Conservation (phyloP, 805 yeast species). For the Pichia eremophila region DNA sequence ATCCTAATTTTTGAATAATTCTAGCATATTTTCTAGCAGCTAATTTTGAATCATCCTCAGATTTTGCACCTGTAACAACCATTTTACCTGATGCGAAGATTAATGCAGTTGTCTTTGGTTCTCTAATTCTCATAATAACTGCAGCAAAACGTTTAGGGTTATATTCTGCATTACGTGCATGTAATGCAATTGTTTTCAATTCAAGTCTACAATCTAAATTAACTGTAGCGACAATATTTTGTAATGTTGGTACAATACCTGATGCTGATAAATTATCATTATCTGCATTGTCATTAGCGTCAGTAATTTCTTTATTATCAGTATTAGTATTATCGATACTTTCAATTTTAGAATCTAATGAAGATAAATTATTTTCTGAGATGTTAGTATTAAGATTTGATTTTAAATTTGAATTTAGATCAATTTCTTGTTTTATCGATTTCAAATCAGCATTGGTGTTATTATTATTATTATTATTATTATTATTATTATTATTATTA, state of each 20-base stretch:
- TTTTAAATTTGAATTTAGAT: conserved; percentile 18
- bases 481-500: neutral
- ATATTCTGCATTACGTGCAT: conserved; percentile 98
- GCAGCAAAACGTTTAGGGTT: conserved; percentile 99
- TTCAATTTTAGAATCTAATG: neutral
- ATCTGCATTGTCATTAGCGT: conserved; percentile 12
- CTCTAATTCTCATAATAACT: conserved; percentile 97
- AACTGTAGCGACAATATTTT: conserved; percentile 96
- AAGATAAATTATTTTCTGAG: neutral
- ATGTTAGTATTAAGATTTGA: neutral
- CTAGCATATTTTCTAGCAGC: conserved; percentile 97
- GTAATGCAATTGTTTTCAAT: conserved; percentile 92
- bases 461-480: neutral
- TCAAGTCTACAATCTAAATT: conserved; percentile 93
- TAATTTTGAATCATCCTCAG: conserved; percentile 96
- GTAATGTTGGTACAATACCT: conserved; percentile 92
- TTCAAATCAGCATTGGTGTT: conserved; percentile 6
- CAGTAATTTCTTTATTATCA: neutral
- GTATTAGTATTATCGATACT: neutral
- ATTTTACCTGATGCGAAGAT: conserved; percentile 98
- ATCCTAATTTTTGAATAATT: conserved; percentile 94
- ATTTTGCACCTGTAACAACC: conserved; percentile 99
- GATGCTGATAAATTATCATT: conserved; percentile 75
- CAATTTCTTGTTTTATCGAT: conserved; percentile 3
- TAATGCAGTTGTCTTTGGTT: conserved; percentile 95